Evolutionary conservation across 495 filamentous ascomycete species (phyloP).

Genomic region (Hypoxylon perforatum): DNA sequence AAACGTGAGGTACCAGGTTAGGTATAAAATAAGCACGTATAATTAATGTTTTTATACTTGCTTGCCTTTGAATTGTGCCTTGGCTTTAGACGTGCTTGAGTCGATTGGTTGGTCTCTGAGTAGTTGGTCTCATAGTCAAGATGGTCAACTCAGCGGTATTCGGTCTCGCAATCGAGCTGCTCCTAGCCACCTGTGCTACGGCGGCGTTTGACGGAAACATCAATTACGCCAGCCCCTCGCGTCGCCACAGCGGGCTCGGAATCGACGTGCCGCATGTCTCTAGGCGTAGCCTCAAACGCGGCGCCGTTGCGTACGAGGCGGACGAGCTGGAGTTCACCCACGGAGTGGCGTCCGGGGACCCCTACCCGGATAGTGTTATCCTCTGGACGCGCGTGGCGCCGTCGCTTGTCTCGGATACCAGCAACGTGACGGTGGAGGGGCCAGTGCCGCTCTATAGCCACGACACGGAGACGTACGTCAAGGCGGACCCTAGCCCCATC

Average conservation of each 20-base stretch:
- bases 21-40: constrained; percentile 27
- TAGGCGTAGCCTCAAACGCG: constrained; percentile 54
- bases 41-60: not conserved
- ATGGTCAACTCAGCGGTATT: constrained; percentile 25
- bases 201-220: constrained; percentile 59
- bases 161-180: constrained; percentile 20
- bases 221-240: constrained; percentile 70
- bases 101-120: not conserved
- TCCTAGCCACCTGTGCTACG: constrained; percentile 12
- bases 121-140: not conserved
- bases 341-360: constrained; percentile 76
- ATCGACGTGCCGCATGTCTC: constrained; percentile 61
- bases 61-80: not conserved
- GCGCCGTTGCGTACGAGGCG: constrained; percentile 67
- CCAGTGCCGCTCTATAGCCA: constrained; percentile 67
- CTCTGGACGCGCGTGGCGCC: constrained; percentile 76
- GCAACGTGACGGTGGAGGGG: constrained; percentile 66
- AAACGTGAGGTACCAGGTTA: not conserved
- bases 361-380: constrained; percentile 70
- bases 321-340: constrained; percentile 71
- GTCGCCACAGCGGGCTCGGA: constrained; percentile 65
- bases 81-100: not conserved
- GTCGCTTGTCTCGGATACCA: constrained; percentile 61
- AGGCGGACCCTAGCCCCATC: constrained; percentile 63
- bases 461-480: constrained; percentile 61